Base-by-base conservation (phyloP, 768 basidiomycete genomes). In the Leccinum boreale region DNA sequence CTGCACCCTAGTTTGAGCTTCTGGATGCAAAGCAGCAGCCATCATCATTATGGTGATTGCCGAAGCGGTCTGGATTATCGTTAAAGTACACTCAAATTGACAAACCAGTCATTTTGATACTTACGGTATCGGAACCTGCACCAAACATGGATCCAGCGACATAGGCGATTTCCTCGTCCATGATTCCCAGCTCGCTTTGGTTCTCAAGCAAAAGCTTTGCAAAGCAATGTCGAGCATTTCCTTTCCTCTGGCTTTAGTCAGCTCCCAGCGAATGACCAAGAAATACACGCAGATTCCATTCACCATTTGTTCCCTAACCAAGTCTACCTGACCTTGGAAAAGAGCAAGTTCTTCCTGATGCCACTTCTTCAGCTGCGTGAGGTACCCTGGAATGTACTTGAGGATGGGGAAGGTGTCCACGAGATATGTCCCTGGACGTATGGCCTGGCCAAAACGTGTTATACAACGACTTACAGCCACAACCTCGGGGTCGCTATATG, bases 41-140 rank as follows among this genome's bases (percentile, higher is more conserved):
- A 85, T 76, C 31, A 85, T 72, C n/a, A 73, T 71, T 28, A 85
- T 70, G 44, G 78, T 79, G 50, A 85, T 83, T 0, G 80, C 83
- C 3, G 81, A 78, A 0, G 73, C 70, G 12, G 72, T 72, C 75
- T 76, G 47, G 9, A 21, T 17, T 19, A 31, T 10, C 4, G n/a
- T 28, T 12, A 12, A 24, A 47, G 26, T 23, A 49, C 24, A 28
- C 12, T 36, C 6, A 33, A 2, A 29, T 19, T 19, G 31, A n/a
- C 11, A 28, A 9, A 9, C 11, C 19, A 44, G 11, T 31, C 50
- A 23, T 33, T 42, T 19, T 39, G 26, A 17, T 10, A 57, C 73
- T 33, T 46, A 79, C 78, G 3, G 76, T 75, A 47, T 78, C 77
- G 8, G 73, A 66, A 1, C 78, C 78, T 1, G 78, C 78, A 24